Evolutionary conservation across 2,329 filamentous ascomycete genomes (phyloP), one percentile per base, ranked within the genome.

Genomic region (Calonectria pauciramosa): DNA sequence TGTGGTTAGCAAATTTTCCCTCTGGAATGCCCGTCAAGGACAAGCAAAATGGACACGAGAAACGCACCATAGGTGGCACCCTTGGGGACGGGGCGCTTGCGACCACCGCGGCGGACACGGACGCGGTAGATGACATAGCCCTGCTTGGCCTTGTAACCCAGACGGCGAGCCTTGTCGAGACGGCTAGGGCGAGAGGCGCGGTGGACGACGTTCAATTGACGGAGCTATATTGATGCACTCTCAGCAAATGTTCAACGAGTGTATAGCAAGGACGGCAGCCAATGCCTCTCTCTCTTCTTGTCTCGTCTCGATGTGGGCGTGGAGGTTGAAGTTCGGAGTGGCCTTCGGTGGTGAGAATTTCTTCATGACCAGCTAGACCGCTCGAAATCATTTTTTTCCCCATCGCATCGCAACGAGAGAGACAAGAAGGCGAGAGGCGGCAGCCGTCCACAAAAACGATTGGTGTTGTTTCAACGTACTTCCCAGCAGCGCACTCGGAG

Each of bases 91-190:
- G 96, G 97, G 89, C 93, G 93, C 96, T 99, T 99, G 93, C 97
- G 96, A 86, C 97, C 97, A 94, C 97, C 97, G 89, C 97, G 96
- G 88, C 97, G 95, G 85, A 99, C 97, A 88, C 97, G 97, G 87
- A 97, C 93, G 88, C 97, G 97, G 94, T 99, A 99, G 94, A 99
- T 96, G 88, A 99, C 97, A 92, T 99, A 99, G 89, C 97, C 97
- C 92, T 99, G 97, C 95, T 99, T 99, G 92, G 97, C 97, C 95
- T 99, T 99, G 95, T 99, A 99, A 86, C 97, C 97, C 84, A 99
- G 95, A 89, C 97, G 97, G 90, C 97, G 97, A 87, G 97, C 97
- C 95, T 99, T 99, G 92, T 99, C 97, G 86, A 97, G 97, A 89
- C 97, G 97, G 85, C 96, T 98, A 84, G 97, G 97, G 86, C 96